These are phyloP conservation scores for Mycosphaerelloides madeirae DNA, from an alignment of 2,329 filamentous ascomycete species.

Conservation along the genomic window DNA sequence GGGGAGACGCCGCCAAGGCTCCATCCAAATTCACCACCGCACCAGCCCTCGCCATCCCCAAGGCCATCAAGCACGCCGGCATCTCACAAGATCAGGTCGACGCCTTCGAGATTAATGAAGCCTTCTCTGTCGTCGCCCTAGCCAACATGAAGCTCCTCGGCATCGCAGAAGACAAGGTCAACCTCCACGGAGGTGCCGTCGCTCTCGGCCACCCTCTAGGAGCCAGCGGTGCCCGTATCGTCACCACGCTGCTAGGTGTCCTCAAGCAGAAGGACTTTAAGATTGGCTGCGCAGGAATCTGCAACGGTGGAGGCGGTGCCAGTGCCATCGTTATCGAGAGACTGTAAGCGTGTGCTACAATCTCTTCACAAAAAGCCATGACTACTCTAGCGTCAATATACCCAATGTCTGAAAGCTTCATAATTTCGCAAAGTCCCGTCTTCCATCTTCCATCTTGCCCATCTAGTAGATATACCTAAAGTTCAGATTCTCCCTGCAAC, in stretches of 20 bases:
- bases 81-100: conserved; percentile 74
- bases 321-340: background rate
- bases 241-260: conserved; percentile 84
- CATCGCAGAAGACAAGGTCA: conserved; percentile 79
- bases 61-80: conserved; percentile 92
- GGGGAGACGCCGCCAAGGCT: conserved; percentile 88
- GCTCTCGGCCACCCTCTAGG: conserved; percentile 94
- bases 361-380: background rate
- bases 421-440: no score
- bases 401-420: background rate
- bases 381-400: background rate
- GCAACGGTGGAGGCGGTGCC: background rate
- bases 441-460: no score
- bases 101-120: conserved; percentile 98
- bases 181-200: conserved; percentile 90
- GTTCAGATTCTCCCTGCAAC: conserved; percentile 1
- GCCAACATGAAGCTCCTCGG: conserved; percentile 91
- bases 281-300: conserved; percentile 61
- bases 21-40: conserved; percentile 95
- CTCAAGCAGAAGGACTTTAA: conserved; percentile 78
- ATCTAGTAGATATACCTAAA: conserved; percentile 11
- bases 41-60: conserved; percentile 89
- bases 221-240: conserved; percentile 87
- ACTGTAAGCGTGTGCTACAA: background rate
- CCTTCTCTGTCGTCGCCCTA: conserved; percentile 92